Conservation (phyloP, 2,329 filamentous ascomycete genomes). For the Paecilomyces variotii region DNA sequence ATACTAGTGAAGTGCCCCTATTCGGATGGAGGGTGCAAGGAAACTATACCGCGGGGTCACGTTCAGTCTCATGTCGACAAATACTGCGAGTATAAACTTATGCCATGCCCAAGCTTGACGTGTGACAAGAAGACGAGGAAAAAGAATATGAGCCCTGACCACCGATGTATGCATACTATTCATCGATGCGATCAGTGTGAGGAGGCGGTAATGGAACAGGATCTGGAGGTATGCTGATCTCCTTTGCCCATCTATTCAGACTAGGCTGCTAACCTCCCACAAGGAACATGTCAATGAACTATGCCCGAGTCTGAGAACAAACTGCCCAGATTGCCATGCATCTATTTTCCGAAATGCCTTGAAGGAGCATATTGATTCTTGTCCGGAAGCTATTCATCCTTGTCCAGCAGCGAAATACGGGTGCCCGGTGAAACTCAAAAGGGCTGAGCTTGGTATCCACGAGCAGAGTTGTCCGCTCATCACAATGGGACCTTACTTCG, state of each 20-base stretch:
- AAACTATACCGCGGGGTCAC: slow-evolving; percentile 47
- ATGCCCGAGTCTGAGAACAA: slow-evolving; percentile 28
- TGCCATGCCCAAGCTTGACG: slow-evolving; percentile 44
- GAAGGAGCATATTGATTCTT: slow-evolving; percentile 28
- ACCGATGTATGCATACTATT: slow-evolving; percentile 46
- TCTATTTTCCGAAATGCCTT: slow-evolving; percentile 24
- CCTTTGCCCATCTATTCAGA: not conserved
- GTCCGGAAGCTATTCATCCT: slow-evolving; percentile 26
- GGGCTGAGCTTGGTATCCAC: slow-evolving; percentile 34
- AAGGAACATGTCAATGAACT: slow-evolving; percentile 30
- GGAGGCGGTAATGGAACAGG: slow-evolving; percentile 45
- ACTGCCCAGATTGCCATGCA: slow-evolving; percentile 30
- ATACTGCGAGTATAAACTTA: slow-evolving; percentile 49
- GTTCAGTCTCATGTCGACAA: slow-evolving; percentile 53
- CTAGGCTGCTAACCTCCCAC: slow-evolving; percentile 1
- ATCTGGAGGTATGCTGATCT: slow-evolving; percentile 39
- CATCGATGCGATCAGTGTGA: slow-evolving; percentile 47
- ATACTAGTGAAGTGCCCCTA: slow-evolving; percentile 53
- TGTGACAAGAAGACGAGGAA: slow-evolving; percentile 48
- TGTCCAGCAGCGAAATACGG: slow-evolving; percentile 36
- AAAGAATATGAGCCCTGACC: slow-evolving; percentile 45
- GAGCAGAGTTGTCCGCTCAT: slow-evolving; percentile 45
- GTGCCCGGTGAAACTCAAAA: slow-evolving; percentile 32
- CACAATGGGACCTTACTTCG: slow-evolving; percentile 37
- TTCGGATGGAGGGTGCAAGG: slow-evolving; percentile 45